These are phyloP conservation scores for Fusarium concolor DNA, from an alignment of 2,329 filamentous ascomycete genomes.

Conservation along the genomic window DNA sequence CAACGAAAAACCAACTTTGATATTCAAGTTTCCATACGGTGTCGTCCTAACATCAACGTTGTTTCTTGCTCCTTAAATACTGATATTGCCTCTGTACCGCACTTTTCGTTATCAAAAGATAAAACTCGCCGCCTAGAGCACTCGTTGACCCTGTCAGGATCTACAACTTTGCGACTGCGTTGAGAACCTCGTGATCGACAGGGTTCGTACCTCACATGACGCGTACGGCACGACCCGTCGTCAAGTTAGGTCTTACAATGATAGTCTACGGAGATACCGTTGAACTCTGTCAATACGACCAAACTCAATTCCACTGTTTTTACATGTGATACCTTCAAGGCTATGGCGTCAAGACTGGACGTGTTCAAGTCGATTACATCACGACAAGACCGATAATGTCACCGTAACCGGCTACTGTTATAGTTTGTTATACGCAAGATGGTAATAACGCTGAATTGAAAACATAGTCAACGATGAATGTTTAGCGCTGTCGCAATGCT, in stretches of 20 bases:
- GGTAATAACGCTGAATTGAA: not conserved
- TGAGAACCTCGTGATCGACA: not conserved
- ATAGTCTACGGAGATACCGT: not conserved
- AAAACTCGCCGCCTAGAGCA: not conserved
- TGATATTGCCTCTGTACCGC: not conserved
- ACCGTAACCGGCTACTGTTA: not conserved
- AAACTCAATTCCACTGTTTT: constrained; percentile 4
- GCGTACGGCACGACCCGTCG: constrained; percentile 8
- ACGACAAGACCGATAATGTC: not conserved
- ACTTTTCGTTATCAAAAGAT: not conserved
- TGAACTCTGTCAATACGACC: not conserved
- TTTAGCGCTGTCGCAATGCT: constrained; percentile 23
- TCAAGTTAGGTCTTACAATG: not conserved
- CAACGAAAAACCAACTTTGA: not conserved
- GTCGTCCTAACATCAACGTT: not conserved
- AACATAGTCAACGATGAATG: constrained; percentile 4
- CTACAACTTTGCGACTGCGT: not conserved
- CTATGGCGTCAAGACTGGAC: not conserved
- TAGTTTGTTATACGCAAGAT: not conserved
- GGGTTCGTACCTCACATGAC: not conserved
- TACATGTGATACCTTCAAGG: not conserved
- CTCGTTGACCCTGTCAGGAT: not conserved
- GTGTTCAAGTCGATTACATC: constrained; percentile 19
- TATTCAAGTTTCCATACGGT: not conserved
- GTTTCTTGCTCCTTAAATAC: not conserved